phyloP scores from a whole-genome alignment of 345 rosid genomes.

The Boechera divaricarpa region DNA sequence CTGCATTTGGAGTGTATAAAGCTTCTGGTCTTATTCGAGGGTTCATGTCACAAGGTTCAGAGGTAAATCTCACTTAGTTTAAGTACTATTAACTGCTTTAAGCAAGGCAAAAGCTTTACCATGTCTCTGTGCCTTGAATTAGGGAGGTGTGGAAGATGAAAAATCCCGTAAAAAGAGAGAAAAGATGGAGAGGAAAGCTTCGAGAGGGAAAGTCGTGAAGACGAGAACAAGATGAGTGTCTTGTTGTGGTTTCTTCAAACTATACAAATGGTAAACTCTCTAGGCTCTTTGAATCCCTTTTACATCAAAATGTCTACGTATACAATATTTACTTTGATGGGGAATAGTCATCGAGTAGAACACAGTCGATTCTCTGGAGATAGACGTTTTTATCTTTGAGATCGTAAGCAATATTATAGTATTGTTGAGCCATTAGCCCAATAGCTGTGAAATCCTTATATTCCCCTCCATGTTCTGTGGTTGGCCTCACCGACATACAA shows the following conservation, averaged over 20 bases:
- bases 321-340: conserved; percentile 34
- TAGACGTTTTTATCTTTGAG: conserved; percentile 29
- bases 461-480: conserved; percentile 31
- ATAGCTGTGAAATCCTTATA: conserved; percentile 45
- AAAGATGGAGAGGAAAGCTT: conserved; percentile 29
- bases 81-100: neutral
- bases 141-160: conserved; percentile 28
- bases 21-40: conserved; percentile 26
- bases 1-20: conserved; percentile 20
- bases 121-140: neutral
- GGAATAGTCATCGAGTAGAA: conserved; percentile 42
- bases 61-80: neutral
- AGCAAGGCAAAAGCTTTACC: neutral
- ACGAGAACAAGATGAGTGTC: conserved; percentile 16
- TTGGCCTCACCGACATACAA: conserved; percentile 55
- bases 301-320: neutral
- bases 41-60: conserved; percentile 28
- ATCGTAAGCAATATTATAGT: conserved; percentile 41
- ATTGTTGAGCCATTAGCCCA: conserved; percentile 46
- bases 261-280: conserved; percentile 8
- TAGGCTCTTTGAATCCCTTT: neutral
- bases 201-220: conserved; percentile 11
- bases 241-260: neutral
- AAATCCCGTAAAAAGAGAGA: conserved; percentile 26
- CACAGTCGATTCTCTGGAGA: conserved; percentile 46